phyloP scores from a whole-genome alignment of 1,284 basidiomycete species.

The Moniliophthora roreri region DNA sequence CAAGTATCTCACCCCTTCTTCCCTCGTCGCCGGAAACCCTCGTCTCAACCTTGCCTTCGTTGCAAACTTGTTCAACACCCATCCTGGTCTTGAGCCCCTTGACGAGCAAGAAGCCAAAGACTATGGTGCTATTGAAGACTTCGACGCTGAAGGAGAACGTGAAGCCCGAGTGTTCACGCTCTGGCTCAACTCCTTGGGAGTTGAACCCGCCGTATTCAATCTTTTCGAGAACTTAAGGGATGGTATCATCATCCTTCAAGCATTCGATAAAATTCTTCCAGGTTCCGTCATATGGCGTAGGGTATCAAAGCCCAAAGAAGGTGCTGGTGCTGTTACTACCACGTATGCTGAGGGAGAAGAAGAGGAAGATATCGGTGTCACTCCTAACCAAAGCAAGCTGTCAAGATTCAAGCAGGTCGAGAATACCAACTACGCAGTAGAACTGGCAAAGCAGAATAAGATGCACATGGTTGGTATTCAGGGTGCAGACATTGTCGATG shows the following conservation, averaged over 20 bases:
- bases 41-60: constrained; percentile 98
- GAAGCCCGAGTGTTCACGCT: constrained; percentile 97
- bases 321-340: constrained; percentile 42
- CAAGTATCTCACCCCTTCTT: constrained; percentile 92
- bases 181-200: constrained; percentile 96
- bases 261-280: constrained; percentile 94
- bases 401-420: constrained; percentile 97
- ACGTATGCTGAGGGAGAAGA: constrained; percentile 53
- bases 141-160: constrained; percentile 97
- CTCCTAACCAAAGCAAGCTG: constrained; percentile 79
- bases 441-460: constrained; percentile 88
- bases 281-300: constrained; percentile 93
- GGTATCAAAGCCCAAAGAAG: constrained; percentile 88
- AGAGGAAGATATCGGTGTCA: constrained; percentile 74
- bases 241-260: constrained; percentile 89
- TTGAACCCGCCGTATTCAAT: constrained; percentile 96
- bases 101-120: constrained; percentile 88
- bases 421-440: constrained; percentile 96
- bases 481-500: constrained; percentile 96
- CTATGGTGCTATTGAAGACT: constrained; percentile 90
- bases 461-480: constrained; percentile 99
- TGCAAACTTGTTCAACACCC: constrained; percentile 98
- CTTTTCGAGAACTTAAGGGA: constrained; percentile 96
- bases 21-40: constrained; percentile 94
- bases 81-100: constrained; percentile 90